phyloP scores from a whole-genome alignment of 1,284 basidiomycete species.

The Trichosporon sp. region DNA sequence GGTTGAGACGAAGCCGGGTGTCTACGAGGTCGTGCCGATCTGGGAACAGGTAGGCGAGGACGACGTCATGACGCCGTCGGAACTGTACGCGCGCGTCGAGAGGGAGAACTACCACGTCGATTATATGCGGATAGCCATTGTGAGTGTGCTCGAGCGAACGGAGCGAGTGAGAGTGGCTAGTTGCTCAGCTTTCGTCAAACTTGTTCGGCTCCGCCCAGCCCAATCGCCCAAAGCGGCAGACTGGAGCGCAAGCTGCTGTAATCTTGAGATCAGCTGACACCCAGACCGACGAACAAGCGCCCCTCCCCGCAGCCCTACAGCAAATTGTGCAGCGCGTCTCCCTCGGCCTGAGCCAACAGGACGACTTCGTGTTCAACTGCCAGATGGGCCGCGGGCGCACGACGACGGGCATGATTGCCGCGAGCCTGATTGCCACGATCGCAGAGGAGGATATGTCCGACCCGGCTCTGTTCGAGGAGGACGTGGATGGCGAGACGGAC shows the following conservation, averaged over 20 bases:
- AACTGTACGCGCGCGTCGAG: constrained; percentile 58
- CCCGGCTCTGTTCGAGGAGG: constrained; percentile 28
- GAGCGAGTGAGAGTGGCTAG: neutral
- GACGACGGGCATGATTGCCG: constrained; percentile 92
- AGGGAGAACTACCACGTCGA: constrained; percentile 80
- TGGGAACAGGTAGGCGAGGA: constrained; percentile 83
- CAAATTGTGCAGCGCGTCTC: constrained; percentile 75
- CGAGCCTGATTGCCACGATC: constrained; percentile 81
- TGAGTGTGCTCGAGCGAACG: constrained; percentile 57
- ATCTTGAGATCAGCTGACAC: constrained; percentile 17
- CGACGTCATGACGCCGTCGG: constrained; percentile 89
- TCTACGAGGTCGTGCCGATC: constrained; percentile 78
- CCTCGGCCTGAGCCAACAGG: constrained; percentile 63
- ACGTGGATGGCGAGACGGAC: constrained; percentile 46
- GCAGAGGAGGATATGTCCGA: constrained; percentile 55
- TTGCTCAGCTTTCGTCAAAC: too few relatives aligned
- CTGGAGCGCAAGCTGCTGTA: neutral
- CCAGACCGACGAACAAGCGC: constrained; percentile 94
- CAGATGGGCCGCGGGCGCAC: constrained; percentile 60
- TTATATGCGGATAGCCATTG: constrained; percentile 83
- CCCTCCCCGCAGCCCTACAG: constrained; percentile 79
- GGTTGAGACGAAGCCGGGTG: constrained; percentile 86
- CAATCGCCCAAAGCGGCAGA: too few relatives aligned
- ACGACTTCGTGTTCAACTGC: constrained; percentile 72
- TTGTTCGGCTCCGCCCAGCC: too few relatives aligned